Conservation (phyloP, 208 protist genomes). For the Acanthamoeba culbertsoni region DNA sequence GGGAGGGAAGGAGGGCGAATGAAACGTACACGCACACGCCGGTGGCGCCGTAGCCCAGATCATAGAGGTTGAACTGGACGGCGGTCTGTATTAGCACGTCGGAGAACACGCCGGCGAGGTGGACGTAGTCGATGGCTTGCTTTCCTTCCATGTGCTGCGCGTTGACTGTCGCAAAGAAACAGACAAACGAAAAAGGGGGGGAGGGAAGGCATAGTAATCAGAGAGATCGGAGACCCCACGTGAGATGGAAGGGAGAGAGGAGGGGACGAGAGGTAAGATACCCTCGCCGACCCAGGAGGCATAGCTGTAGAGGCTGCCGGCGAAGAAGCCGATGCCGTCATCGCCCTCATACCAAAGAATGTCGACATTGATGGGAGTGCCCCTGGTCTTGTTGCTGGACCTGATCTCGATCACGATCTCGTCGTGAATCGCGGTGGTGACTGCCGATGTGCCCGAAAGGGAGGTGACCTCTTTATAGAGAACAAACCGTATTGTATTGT, state of each 20-base stretch:
- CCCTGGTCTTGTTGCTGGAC: not conserved
- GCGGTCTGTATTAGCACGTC: constrained; percentile 45
- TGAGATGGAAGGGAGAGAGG: not conserved
- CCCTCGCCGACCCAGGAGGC: constrained; percentile 51
- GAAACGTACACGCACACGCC: constrained; percentile 57
- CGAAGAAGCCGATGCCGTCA: constrained; percentile 60
- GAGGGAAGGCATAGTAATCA: not conserved
- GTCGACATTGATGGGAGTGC: constrained; percentile 11
- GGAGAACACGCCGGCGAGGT: constrained; percentile 44
- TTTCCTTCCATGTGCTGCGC: constrained; percentile 45
- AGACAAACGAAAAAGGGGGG: not conserved
- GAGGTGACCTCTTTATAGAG: constrained; percentile 42
- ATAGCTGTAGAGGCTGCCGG: constrained; percentile 24
- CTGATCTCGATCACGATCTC: constrained; percentile 59
- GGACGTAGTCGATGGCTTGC: constrained; percentile 41
- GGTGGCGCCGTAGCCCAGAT: constrained; percentile 50
- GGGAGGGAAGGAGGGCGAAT: not conserved
- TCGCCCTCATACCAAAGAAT: constrained; percentile 59
- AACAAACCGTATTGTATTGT: too few relatives aligned
- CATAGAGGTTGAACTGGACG: constrained; percentile 29
- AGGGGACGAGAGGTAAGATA: not conserved
- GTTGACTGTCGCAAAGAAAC: not conserved
- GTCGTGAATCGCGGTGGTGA: constrained; percentile 39
- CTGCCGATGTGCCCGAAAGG: not conserved
- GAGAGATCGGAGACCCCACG: too few relatives aligned